A percentile compares a stretch with the other conserved stretches of the same genome.
These are phyloP conservation scores for Tuber microsphaerosporum DNA, from an alignment of 495 filamentous ascomycete genomes.

Conservation along the genomic window DNA sequence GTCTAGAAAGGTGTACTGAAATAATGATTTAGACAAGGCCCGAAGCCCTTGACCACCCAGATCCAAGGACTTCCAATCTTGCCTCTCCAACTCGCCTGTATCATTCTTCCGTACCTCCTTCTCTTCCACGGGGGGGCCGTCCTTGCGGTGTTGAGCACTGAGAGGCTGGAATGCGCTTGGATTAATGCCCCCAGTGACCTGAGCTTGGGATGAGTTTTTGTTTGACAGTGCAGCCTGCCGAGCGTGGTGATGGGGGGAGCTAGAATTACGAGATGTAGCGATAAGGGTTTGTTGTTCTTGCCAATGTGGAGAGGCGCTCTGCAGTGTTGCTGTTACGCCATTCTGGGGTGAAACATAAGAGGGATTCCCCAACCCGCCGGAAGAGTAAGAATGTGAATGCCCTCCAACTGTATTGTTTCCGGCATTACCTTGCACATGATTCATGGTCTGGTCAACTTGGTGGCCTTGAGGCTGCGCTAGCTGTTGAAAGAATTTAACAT, in stretches of 20 bases:
- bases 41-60: constrained; percentile 88
- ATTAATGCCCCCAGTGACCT: constrained; percentile 56
- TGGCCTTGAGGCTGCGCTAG: constrained; percentile 63
- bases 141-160: constrained; percentile 38
- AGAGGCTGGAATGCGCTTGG: constrained; percentile 37
- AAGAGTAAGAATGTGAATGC: constrained; percentile 76
- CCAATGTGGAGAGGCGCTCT: constrained; percentile 59
- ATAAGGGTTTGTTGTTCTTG: constrained; percentile 73
- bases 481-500: constrained; percentile 30
- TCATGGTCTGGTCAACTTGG: constrained; percentile 61
- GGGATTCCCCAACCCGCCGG: constrained; percentile 58
- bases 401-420: constrained; percentile 53
- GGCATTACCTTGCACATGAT: constrained; percentile 61
- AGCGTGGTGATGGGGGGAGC: constrained; percentile 60
- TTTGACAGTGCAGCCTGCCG: constrained; percentile 49
- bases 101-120: constrained; percentile 55
- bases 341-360: constrained; percentile 62
- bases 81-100: constrained; percentile 58
- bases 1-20: constrained; percentile 75
- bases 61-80: constrained; percentile 86
- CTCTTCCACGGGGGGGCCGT: constrained; percentile 49
- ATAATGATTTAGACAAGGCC: constrained; percentile 67
- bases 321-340: constrained; percentile 56
- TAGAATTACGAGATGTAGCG: constrained; percentile 61
- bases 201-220: constrained; percentile 48